Percentiles rank a stretch among this genome's conserved stretches.
Conservation (phyloP, 129 eudicot genomes). For the Silybum marianum region DNA sequence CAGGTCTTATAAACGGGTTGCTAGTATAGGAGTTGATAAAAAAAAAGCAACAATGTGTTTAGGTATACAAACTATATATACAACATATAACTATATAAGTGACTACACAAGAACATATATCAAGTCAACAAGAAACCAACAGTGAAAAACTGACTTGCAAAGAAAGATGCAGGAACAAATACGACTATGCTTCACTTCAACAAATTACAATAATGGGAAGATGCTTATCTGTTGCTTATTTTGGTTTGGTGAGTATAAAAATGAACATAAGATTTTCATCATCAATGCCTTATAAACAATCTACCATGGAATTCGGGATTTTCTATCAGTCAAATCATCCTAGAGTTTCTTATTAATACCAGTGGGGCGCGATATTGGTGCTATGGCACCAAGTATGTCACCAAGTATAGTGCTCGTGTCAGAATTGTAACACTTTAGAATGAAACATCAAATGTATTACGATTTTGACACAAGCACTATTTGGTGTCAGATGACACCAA, state of each 20-base stretch:
- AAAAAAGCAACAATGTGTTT: background rate
- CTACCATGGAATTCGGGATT: constrained; percentile 1
- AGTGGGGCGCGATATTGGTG: background rate
- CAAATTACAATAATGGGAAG: background rate
- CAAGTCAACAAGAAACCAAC: background rate
- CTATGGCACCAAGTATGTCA: background rate
- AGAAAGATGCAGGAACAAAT: background rate
- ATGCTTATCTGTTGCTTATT: too few species aligned
- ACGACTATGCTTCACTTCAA: background rate
- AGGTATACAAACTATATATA: background rate
- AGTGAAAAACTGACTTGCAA: background rate
- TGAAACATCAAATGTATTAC: constrained; percentile 15
- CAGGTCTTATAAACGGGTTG: too few species aligned
- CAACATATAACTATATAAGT: background rate
- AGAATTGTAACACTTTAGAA: too few species aligned
- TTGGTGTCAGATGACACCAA: background rate
- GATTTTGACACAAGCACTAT: constrained; percentile 18
- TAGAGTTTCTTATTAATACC: constrained; percentile 4
- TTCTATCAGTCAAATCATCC: background rate
- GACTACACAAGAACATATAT: background rate
- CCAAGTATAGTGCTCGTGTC: background rate
- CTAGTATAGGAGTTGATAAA: too few species aligned
- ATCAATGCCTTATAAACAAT: background rate
- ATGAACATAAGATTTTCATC: constrained; percentile 19
- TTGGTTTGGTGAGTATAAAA: background rate